Evolutionary conservation across 176 grass and related monocot genomes (phyloP), one percentile per base, ranked within the genome.

Genomic region (Oryza glumipatula): DNA sequence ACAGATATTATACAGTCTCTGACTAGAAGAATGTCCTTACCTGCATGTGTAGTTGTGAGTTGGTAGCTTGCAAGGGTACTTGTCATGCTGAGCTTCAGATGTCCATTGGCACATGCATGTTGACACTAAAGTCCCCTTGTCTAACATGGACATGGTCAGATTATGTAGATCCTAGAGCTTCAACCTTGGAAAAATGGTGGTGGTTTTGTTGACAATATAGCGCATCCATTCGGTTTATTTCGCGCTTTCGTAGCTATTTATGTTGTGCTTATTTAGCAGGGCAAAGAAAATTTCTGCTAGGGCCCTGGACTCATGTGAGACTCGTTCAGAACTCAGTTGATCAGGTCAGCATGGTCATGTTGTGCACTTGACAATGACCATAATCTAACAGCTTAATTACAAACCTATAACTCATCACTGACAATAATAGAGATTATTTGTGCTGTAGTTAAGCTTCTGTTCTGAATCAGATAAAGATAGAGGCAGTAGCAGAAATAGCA

Each of bases 1-100:
- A 45, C 32, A 52, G 12, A n/a, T 47, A 58, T 32, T 32, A 78
- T 21, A 56, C 7, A 22, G 58, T 89, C 54, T 82, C 54, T 77
- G 73, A 82, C 72, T 86, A 73, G 26, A 38, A 66, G 78, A 85
- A 71, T 89, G 65, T 76, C 33, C 2, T 51, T 33, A 22, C 78
- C 35, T 76, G 80, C 85, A 77, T 83, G 81, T 73, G 67, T 81
- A 7, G 46, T 6, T 32, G 30, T 86, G 58, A 63, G 74, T 90
- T 82, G 83, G 79, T 86, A 82, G 67, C 67, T 23, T 68, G 83
- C 88, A 86, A 26, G 52, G 78, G 78, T 89, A 14, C 83, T 52
- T 86, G 32, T 89, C 88, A 81, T 58, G 72, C 76, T 38, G 83
- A 67, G 67, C 26, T 86, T 86, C 54, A 73, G 83, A 82, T 16